A percentile compares a stretch with the other conserved stretches of the same genome.
Conservation (phyloP, 2,329 filamentous ascomycete species). For the Ilyonectria mors-panacis region DNA sequence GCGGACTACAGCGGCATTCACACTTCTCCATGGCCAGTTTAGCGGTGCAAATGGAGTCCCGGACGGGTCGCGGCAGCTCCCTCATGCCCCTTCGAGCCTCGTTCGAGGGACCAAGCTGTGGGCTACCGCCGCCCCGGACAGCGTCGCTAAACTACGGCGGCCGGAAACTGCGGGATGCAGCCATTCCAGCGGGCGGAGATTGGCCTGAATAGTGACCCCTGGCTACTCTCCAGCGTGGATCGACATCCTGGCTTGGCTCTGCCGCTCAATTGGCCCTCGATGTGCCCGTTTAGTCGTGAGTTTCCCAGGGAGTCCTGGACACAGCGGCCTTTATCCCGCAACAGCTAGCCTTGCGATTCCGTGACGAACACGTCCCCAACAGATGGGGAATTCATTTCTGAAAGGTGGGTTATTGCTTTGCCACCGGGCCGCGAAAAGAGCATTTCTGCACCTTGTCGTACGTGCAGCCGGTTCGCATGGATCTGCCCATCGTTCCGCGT, state of each 20-base stretch:
- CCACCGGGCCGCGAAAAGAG: not conserved
- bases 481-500: not conserved
- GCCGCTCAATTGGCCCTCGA: not conserved
- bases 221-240: not conserved
- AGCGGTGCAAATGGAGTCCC: not conserved
- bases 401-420: not conserved
- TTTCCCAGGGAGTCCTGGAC: not conserved
- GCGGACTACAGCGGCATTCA: not conserved
- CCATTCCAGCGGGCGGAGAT: conserved; percentile 10
- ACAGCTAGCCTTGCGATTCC: not conserved
- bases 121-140: not conserved
- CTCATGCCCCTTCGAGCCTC: not conserved
- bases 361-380: not conserved
- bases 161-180: not conserved
- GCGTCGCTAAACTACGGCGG: not conserved
- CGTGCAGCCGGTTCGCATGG: not conserved
- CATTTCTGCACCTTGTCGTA: not conserved
- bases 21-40: not conserved
- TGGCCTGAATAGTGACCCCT: not conserved
- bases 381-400: not conserved
- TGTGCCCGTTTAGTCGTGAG: not conserved
- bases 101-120: not conserved
- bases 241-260: not conserved
- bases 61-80: not conserved
- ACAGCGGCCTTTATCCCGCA: not conserved